Base-by-base conservation (phyloP, 2,329 filamentous ascomycete genomes). In the Fusarium humuli region DNA sequence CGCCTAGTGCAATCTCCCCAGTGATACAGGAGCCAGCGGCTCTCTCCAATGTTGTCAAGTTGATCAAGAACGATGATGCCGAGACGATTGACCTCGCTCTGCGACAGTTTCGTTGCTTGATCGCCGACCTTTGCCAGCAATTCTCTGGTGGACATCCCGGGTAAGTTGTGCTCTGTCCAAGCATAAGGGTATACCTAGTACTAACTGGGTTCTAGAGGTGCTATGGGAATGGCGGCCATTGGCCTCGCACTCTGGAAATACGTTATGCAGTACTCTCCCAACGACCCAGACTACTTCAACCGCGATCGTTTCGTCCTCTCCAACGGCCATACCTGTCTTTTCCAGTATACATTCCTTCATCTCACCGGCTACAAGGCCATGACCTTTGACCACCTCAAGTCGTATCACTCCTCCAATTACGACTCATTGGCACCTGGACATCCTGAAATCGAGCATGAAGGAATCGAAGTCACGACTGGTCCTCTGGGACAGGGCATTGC, bases 111-210 rank as follows among this genome's bases (percentile, higher is more conserved):
- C 83, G 90, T 57, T 80, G 86, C 52, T 79, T 92, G 30, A 89
- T 92, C 62, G 88, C 90, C 46, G 90, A 92, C 75, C 79, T 92
- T 5, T 92, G 89, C 73, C 85, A 92, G 76, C 90, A 92, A 69
- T 92, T 91, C 78, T 87, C 87, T 67, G 89, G 89, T 37, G 90
- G 90, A 0, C 90, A 92, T 74, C 90, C 90, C 20, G 90, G 90
- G 86, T 90, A 81, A 71, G 83, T 62, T 2, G 32, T 6, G 16
- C 16, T 22, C 13, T 11, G 11, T 29, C 40, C 2, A 14, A 27
- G 23, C 14, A n/a, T 8, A 16, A 50, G 12, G 42, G 3, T 12
- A 44, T 13, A n/a, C 9, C 3, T 41, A 25, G 7, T 32, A n/a
- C 32, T 57, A 40, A 55, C 42, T 27, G 20, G 3, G 3, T 52